A percentile compares a stretch with the other conserved stretches of the same genome.
phyloP scores from a whole-genome alignment of 2,329 filamentous ascomycete genomes.

The Fusarium oxysporum region DNA sequence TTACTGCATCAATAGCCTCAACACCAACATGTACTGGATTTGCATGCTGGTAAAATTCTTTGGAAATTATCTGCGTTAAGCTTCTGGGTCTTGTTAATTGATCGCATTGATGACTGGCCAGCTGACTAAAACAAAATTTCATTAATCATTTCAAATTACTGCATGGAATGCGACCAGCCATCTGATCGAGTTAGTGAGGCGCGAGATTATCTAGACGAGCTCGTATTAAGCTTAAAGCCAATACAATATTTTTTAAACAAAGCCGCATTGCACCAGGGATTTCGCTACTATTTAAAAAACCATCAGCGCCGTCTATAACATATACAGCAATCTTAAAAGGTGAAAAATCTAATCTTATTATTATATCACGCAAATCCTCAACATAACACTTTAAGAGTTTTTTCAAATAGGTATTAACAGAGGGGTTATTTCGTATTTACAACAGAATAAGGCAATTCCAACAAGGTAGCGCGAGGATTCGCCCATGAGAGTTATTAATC shows the following conservation, averaged over 20 bases:
- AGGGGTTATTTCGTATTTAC: background rate
- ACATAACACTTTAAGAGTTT: too few relatives aligned
- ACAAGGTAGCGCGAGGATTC: background rate
- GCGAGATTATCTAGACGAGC: background rate
- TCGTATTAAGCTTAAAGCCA: background rate
- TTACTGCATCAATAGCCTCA: background rate
- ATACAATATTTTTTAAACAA: too few relatives aligned
- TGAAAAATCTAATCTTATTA: background rate
- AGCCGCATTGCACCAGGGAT: background rate
- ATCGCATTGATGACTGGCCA: background rate
- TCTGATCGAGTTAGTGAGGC: background rate
- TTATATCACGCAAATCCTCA: too few relatives aligned
- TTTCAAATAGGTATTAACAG: background rate
- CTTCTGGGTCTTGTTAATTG: fast-evolving
- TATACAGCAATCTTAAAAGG: background rate
- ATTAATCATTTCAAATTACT: background rate
- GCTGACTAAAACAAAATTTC: background rate
- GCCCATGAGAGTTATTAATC: fast-evolving
- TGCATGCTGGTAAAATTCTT: background rate
- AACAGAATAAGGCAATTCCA: background rate
- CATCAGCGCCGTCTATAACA: too few relatives aligned
- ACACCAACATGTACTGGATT: fast-evolving
- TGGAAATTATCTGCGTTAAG: fast-evolving
- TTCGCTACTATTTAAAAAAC: background rate
- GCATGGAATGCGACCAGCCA: background rate